phyloP scores from a whole-genome alignment of 371 early-diverging fungal species.

The Mucor racemosus region DNA sequence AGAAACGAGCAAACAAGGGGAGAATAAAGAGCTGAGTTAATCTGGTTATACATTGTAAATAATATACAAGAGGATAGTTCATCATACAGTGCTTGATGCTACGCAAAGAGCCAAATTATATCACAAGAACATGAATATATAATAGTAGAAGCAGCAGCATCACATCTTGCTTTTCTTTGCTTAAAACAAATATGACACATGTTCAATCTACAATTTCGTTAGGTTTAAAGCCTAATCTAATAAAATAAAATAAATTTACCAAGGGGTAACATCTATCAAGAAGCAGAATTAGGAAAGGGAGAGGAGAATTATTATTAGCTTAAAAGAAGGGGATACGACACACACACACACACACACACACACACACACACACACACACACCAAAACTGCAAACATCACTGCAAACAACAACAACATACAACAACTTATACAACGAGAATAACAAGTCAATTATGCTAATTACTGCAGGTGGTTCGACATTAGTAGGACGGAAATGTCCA shows the following conservation, averaged over 20 bases:
- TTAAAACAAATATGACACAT: not conserved
- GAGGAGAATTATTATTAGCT: not conserved
- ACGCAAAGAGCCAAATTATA: not conserved
- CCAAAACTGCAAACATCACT: not conserved
- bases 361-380: too few species aligned
- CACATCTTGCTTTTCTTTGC: not conserved
- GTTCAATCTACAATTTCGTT: not conserved
- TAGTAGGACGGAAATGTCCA: not conserved
- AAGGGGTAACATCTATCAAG: not conserved
- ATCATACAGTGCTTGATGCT: not conserved
- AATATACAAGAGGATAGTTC: not conserved
- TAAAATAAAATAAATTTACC: conserved; percentile 3
- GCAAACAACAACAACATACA: not conserved
- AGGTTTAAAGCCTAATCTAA: conserved; percentile 2
- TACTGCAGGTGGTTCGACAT: conserved; percentile 18
- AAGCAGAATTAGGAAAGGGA: not conserved
- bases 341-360: not conserved
- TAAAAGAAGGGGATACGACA: not conserved
- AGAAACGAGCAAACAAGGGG: not conserved
- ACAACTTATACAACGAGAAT: not conserved
- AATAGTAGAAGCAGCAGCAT: not conserved
- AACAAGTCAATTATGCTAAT: conserved; percentile 20
- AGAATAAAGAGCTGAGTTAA: not conserved
- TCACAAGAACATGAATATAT: not conserved
- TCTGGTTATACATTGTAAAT: not conserved